A percentile compares a stretch with the other conserved stretches of the same genome.
Evolutionary conservation across 2,329 filamentous ascomycete species (phyloP).

Genomic region (Erysiphe neolycopersici): DNA sequence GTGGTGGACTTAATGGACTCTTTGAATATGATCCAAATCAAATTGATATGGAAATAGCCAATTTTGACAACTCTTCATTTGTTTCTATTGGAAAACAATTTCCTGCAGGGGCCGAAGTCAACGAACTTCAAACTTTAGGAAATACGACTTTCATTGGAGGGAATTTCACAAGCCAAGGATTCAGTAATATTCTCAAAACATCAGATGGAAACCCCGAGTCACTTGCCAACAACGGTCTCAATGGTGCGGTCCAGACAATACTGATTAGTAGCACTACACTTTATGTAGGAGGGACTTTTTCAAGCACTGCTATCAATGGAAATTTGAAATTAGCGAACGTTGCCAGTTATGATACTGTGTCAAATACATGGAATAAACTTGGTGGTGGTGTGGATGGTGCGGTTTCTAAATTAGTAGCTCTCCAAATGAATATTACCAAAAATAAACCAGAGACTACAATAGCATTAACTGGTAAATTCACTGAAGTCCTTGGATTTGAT

Average conservation of each 20-base stretch:
- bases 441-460: conserved; percentile 45
- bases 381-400: conserved; percentile 66
- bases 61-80: conserved; percentile 43
- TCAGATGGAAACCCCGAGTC: conserved; percentile 32
- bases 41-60: conserved; percentile 26
- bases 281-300: conserved; percentile 71
- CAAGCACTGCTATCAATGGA: conserved; percentile 35
- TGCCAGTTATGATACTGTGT: conserved; percentile 44
- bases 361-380: conserved; percentile 48
- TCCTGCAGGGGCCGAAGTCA: conserved; percentile 37
- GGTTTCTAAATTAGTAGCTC: conserved; percentile 47
- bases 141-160: conserved; percentile 53
- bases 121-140: conserved; percentile 35
- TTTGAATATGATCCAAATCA: conserved; percentile 61
- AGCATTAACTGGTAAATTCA: conserved; percentile 58
- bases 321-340: conserved; percentile 44
- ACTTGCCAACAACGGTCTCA: conserved; percentile 45
- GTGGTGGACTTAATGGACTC: conserved; percentile 62
- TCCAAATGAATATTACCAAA: conserved; percentile 52
- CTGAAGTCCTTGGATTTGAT: conserved; percentile 40
- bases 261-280: conserved; percentile 34
- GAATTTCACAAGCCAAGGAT: conserved; percentile 45
- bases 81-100: conserved; percentile 51
- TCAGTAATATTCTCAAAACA: conserved; percentile 55
- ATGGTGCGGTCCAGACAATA: conserved; percentile 50